phyloP scores from a whole-genome alignment of 768 basidiomycete genomes.

The Suillus paluster region DNA sequence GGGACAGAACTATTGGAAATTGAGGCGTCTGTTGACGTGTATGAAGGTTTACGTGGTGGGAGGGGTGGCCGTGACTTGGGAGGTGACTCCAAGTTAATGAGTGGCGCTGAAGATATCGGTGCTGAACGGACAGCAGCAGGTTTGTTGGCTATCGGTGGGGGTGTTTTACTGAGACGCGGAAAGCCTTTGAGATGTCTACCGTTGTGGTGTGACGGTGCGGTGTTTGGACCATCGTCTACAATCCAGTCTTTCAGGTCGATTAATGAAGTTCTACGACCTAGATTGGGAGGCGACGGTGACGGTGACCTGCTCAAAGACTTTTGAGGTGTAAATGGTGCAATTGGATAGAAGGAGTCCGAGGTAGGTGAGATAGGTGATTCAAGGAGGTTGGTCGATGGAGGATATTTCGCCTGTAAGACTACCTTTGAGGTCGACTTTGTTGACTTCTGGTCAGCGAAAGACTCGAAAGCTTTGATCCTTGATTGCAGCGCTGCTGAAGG shows the following conservation, averaged over 20 bases:
- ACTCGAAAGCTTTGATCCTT: constrained; percentile 68
- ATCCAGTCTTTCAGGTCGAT: constrained; percentile 79
- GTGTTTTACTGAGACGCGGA: constrained; percentile 27
- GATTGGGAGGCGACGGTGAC: constrained; percentile 51
- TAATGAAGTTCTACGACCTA: constrained; percentile 57
- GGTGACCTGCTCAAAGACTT: constrained; percentile 25
- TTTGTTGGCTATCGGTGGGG: constrained; percentile 20
- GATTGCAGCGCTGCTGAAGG: constrained; percentile 56
- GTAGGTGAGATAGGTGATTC: constrained; percentile 56
- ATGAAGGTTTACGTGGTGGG: constrained; percentile 69
- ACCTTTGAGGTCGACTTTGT: constrained; percentile 23
- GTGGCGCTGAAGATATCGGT: constrained; percentile 38
- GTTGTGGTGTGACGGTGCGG: constrained; percentile 16
- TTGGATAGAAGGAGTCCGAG: constrained; percentile 46
- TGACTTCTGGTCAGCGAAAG: constrained; percentile 37
- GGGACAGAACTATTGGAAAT: constrained; percentile 18
- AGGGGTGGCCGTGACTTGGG: constrained; percentile 58
- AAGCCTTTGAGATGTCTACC: constrained; percentile 20
- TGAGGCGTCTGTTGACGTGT: constrained; percentile 48
- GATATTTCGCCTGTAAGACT: constrained; percentile 9
- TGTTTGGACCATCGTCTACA: constrained; percentile 59
- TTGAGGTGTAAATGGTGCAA: constrained; percentile 41
- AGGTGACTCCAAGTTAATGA: constrained; percentile 62
- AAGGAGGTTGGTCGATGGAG: constrained; percentile 37
- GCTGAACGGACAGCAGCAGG: background rate